Evolutionary conservation across 352 stramenopile species (phyloP).

Genomic region (Phytophthora europaea): DNA sequence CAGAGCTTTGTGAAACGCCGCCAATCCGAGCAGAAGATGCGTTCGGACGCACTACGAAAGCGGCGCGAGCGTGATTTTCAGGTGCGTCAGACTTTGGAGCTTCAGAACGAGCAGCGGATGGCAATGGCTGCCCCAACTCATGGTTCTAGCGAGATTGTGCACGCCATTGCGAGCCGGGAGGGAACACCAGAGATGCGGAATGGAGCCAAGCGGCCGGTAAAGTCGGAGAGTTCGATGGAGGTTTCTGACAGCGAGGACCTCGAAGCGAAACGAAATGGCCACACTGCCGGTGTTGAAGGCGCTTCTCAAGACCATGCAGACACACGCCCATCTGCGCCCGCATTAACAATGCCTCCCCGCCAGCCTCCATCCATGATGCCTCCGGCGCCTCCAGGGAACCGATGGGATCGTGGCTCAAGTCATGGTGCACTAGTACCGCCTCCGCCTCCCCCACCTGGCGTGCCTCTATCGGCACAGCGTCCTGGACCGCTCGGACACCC

Average conservation of each 20-base stretch:
- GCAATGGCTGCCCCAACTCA: slow-evolving; percentile 14
- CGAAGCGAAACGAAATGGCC: neutral
- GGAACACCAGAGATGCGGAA: slow-evolving; percentile 27
- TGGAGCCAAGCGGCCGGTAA: slow-evolving; percentile 23
- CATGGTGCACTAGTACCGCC: slow-evolving; percentile 17
- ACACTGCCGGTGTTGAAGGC: neutral
- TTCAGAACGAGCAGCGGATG: slow-evolving; percentile 41
- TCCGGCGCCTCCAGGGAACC: slow-evolving; percentile 13
- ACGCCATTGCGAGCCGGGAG: slow-evolving; percentile 14
- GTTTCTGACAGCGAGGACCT: slow-evolving; percentile 65
- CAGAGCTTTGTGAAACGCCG: slow-evolving; percentile 87
- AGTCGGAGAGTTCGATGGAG: slow-evolving; percentile 80
- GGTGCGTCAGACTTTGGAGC: slow-evolving; percentile 73
- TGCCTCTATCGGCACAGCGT: slow-evolving; percentile 18
- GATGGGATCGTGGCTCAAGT: slow-evolving; percentile 31
- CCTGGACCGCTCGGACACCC: slow-evolving; percentile 31
- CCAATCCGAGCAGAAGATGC: slow-evolving; percentile 80
- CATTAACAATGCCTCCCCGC: slow-evolving; percentile 8
- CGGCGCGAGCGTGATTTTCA: slow-evolving; percentile 81
- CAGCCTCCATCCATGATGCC: slow-evolving; percentile 23
- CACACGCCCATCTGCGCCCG: neutral
- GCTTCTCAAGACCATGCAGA: slow-evolving; percentile 7
- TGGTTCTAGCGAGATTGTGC: slow-evolving; percentile 24
- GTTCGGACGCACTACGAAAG: slow-evolving; percentile 74
- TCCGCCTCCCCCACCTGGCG: slow-evolving; percentile 27